Base-by-base conservation (phyloP, 805 yeast genomes). In the Monosporozyma aerobia region DNA sequence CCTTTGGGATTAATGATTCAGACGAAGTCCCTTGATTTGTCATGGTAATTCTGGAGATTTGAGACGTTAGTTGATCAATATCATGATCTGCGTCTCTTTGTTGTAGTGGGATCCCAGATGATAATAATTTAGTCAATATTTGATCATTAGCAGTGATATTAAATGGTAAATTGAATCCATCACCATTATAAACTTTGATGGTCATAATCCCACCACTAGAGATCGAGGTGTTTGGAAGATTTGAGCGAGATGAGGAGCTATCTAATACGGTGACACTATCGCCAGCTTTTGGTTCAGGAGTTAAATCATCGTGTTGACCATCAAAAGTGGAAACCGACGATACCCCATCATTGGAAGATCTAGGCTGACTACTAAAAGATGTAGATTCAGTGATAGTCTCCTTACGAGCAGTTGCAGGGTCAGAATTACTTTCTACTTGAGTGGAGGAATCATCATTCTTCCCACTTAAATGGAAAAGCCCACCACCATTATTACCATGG, bases 131-230 rank as follows among this genome's bases (percentile, higher is more conserved):
- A n/a, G 79, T 73, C 49, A 87, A 68, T 23, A 81, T 78, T 56
- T 76, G 82, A 60, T 78, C 80, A 68, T 80, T 85, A 53, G 83
- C 80, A 53, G 80, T 81, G 53, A 86, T 73, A 29, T 81, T 80
- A 47, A 85, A 80, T 5, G 97, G 96, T 49, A 90, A 75, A 47
- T 74, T 74, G 57, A 89, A 77, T 49, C 81, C 79, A 54, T 78
- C 77, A 39, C 90, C 87, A 41, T 80, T 79, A 63, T 87, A 87
- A 10, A 89, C 77, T 63, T 87, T 86, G 29, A 89, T 83, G 0
- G 90, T 85, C 58, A 89, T 75, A 30, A 87, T 73, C 2, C 96
- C 96, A 53, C 70, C 63, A 1, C 63, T 58, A 49, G 72, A 66
- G 0, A 63, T 59, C 11, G 63, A 56, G 10, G 57, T 59, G 29